Base-by-base conservation (phyloP, 306 rosid species). In the Sophora flavescens region DNA sequence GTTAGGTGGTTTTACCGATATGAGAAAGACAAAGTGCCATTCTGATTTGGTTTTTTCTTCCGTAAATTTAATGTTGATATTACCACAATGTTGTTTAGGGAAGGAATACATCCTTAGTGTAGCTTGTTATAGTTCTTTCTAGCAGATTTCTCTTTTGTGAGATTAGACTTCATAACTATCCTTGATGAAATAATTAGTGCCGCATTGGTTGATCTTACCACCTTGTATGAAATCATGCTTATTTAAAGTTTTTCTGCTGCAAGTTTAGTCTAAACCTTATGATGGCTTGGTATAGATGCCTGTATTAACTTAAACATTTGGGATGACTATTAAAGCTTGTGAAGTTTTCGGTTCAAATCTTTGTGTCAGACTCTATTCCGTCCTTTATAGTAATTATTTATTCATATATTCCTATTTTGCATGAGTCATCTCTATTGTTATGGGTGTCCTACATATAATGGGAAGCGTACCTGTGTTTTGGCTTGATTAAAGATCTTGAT, bases 401-500 rank as follows among this genome's bases (percentile, higher is more conserved):
- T 15, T 60, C 32, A 9, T 30, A 11, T 18, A 18, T 58, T 22
- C 53, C 1, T 60, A 18, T 42, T 36, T 48, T 36, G 9, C 82
- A 61, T 11, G 17, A 44, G 66, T 62, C 35, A 42, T 77, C 44
- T 51, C n/a, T 54, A 32, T 64, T 18, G 56, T 48, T 77, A 22
- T 66, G 70, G 28, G 48, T 66, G 63, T 26, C 39, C 45, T 47
- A 14, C 33, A 17, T 11, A 66, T 72, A 38, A 33, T 14, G 3
- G 6, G 32, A 30, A 44, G 50, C 60, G 3, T 17, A 14, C 44
- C 10, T 61, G 13, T 68, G 4, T 39, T 69, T 14, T 41, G 30
- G 45, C 26, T 78, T 74, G 48, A 61, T 74, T 8, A 22, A 77
- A 57, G 35, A 33, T 35, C 13, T 52, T 78, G 33, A 17, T 13